Percentiles rank a stretch among this genome's conserved stretches.
These are phyloP conservation scores for Pythium volutum DNA, from an alignment of 352 stramenopile species.

Conservation along the genomic window DNA sequence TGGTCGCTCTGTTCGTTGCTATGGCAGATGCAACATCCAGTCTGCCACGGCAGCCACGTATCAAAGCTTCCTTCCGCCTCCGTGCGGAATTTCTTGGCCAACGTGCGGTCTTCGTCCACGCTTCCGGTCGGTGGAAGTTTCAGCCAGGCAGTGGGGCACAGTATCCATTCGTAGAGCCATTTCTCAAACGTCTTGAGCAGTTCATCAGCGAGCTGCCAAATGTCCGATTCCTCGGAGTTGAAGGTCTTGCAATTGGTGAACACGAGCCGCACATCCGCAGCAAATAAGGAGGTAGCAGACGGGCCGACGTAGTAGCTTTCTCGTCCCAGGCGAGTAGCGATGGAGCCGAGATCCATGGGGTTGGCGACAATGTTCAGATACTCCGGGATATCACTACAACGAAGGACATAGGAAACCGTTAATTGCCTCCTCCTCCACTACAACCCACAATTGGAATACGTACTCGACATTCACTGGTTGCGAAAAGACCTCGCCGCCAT, in stretches of 20 bases:
- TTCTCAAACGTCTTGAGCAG: constrained; percentile 82
- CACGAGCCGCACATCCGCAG: constrained; percentile 78
- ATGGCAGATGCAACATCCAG: constrained; percentile 72
- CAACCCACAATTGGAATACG: constrained; percentile 7
- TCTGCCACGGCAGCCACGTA: constrained; percentile 73
- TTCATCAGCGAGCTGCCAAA: constrained; percentile 68
- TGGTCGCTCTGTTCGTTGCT: constrained; percentile 76
- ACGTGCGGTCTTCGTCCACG: constrained; percentile 37
- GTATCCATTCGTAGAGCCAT: constrained; percentile 85
- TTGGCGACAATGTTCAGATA: constrained; percentile 88
- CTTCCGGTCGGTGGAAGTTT: constrained; percentile 54
- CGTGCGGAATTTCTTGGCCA: constrained; percentile 59
- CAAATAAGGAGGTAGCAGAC: constrained; percentile 70
- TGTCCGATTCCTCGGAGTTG: constrained; percentile 80
- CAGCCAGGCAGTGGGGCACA: constrained; percentile 78
- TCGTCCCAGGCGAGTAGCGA: constrained; percentile 56
- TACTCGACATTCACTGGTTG: constrained; percentile 76
- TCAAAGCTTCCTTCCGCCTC: constrained; percentile 67
- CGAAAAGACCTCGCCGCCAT: constrained; percentile 79
- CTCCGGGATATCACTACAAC: constrained; percentile 60
- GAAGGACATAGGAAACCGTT: neutral
- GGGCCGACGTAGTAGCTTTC: constrained; percentile 85
- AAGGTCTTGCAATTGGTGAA: constrained; percentile 88
- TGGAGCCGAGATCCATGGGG: constrained; percentile 86
- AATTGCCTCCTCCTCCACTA: neutral